Percentiles rank a stretch among this genome's conserved stretches.
Evolutionary conservation across 495 filamentous ascomycete genomes (phyloP).

Genomic region (Thermothielavioides terrestris): DNA sequence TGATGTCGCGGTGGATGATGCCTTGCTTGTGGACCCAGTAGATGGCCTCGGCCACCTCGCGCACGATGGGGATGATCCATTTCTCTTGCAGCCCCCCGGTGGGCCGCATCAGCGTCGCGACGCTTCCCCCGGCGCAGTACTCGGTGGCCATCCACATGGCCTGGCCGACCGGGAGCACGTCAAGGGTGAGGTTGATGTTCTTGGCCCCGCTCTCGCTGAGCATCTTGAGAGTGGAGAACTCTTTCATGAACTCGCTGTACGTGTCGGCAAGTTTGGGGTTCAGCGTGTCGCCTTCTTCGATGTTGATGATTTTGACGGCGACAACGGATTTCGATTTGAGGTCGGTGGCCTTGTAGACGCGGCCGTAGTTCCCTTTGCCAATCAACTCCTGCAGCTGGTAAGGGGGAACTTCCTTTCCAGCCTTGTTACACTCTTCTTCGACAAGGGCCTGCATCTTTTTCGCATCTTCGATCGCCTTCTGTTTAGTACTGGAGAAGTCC

Average conservation of each 20-base stretch:
- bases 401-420: slow-evolving; percentile 38
- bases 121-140: slow-evolving; percentile 89
- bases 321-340: slow-evolving; percentile 55
- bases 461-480: slow-evolving; percentile 48
- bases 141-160: slow-evolving; percentile 95
- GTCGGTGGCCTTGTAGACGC: slow-evolving; percentile 76
- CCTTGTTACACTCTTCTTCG: slow-evolving; percentile 39
- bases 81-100: slow-evolving; percentile 72
- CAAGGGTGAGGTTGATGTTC: slow-evolving; percentile 86
- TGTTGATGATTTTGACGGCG: slow-evolving; percentile 91
- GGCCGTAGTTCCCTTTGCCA: slow-evolving; percentile 90
- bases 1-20: slow-evolving; percentile 94
- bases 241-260: slow-evolving; percentile 77
- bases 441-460: slow-evolving; percentile 45
- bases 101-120: slow-evolving; percentile 68
- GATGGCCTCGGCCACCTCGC: slow-evolving; percentile 77
- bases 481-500: slow-evolving; percentile 31
- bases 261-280: slow-evolving; percentile 69
- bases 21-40: slow-evolving; percentile 82
- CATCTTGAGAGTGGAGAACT: slow-evolving; percentile 77
- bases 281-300: slow-evolving; percentile 74
- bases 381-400: slow-evolving; percentile 86
- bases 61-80: slow-evolving; percentile 80
- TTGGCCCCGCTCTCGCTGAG: slow-evolving; percentile 74
- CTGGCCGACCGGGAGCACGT: slow-evolving; percentile 75